Base-by-base conservation (phyloP, 2,329 filamentous ascomycete species). In the Pezicula neosporulosa region DNA sequence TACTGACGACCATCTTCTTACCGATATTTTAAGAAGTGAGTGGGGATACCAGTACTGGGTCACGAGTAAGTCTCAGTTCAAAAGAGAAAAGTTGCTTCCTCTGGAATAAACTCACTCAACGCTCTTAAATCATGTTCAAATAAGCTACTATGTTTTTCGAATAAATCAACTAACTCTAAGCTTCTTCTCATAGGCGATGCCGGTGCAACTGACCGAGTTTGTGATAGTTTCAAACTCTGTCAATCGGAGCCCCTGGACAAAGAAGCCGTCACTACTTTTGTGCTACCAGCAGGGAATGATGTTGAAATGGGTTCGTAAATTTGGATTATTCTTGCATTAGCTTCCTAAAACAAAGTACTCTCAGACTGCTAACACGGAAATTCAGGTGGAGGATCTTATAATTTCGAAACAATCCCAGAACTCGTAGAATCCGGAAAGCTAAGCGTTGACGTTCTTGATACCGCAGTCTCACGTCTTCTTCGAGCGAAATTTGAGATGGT, bases 41-140 rank as follows among this genome's bases (percentile, higher is more conserved):
- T 90, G 87, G 87, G 85, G 83, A 1, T 90, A 86, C 58, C 75
- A 89, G 54, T 88, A 86, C 68, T 89, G 72, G 63, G 74, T 77
- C 1, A 83, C 76, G 36, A 81, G 77, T 24, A 24, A 24, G 24
- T 24, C 6, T 24, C 7, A 24, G 7, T 24, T 24, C 7, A 24
- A 6, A 4, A 24, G 24, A 24, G 24, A 3, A 24, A 6, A 24
- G 5, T 24, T 24, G 6, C 24, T 2, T 24, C 21, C 7, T 24
- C 24, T 24, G 24, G 24, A 6, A 6, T 24, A 6, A 24, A 24
- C 24, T 6, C 24, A 24, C 24, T 24, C 24, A 24, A 6, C 7
- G 5, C 24, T 24, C 3, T 6, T 24, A 6, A 24, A 24, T 24
- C 24, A 24, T 24, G 24, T 24, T 24, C n/a, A n/a, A n/a, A n/a